A percentile compares a stretch with the other conserved stretches of the same genome.
phyloP scores from a whole-genome alignment of 192 early-diverging fungal species.

The Entrophospora sp. region DNA sequence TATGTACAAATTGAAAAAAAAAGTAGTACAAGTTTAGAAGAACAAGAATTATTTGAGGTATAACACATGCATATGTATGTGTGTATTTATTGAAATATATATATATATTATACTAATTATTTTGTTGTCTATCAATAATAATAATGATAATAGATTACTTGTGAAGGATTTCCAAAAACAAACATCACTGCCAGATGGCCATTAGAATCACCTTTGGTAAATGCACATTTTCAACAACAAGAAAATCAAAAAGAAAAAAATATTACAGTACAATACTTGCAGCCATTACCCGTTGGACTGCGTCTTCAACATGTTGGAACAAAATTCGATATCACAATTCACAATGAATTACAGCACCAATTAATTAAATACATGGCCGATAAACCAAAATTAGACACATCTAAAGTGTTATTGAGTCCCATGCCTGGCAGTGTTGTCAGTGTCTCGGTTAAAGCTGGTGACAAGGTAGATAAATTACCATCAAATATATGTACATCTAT shows the following conservation, averaged over 20 bases:
- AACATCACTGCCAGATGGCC: constrained; percentile 55
- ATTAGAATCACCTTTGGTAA: constrained; percentile 64
- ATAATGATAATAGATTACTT: constrained; percentile 25
- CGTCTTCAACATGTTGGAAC: constrained; percentile 75
- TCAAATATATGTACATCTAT: too few relatives aligned
- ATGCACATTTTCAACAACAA: constrained; percentile 30
- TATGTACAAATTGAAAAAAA: constrained; percentile 38
- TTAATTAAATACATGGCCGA: constrained; percentile 65
- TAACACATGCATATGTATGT: too few relatives aligned
- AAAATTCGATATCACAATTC: constrained; percentile 69
- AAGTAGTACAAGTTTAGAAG: too few relatives aligned
- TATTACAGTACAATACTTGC: constrained; percentile 64
- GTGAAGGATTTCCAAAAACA: constrained; percentile 23
- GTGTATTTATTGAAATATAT: too few relatives aligned
- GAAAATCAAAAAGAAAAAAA: constrained; percentile 29
- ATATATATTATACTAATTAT: neutral
- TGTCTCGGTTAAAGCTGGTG: constrained; percentile 70
- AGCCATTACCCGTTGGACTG: constrained; percentile 64
- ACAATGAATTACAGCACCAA: constrained; percentile 51
- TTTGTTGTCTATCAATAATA: constrained; percentile 1
- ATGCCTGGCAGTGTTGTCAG: constrained; percentile 90
- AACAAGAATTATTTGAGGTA: constrained; percentile 39
- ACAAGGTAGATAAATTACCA: constrained; percentile 45
- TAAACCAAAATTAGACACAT: constrained; percentile 63
- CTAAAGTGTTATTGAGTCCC: constrained; percentile 67